Percentiles rank a stretch among this genome's conserved stretches.
Conservation (phyloP, 2,329 filamentous ascomycete species). For the Monosporascus sp. region DNA sequence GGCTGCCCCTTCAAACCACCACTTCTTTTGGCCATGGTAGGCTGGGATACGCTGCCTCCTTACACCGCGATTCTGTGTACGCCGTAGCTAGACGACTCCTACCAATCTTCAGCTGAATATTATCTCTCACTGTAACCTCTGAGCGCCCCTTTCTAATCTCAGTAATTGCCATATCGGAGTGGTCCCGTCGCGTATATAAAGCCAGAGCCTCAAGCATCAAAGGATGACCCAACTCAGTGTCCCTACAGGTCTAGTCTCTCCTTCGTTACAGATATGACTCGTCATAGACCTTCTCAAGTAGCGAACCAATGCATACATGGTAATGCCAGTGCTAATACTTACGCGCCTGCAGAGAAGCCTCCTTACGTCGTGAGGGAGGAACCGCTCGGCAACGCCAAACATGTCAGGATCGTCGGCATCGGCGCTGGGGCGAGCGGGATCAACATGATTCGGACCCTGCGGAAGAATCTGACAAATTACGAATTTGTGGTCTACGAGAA, state of each 20-base stretch:
- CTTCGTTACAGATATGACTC: slow-evolving; percentile 21
- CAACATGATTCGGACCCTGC: slow-evolving; percentile 39
- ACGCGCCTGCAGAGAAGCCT: slow-evolving; percentile 8
- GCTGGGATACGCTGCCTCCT: slow-evolving; percentile 14
- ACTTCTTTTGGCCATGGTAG: slow-evolving; percentile 4
- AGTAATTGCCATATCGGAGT: slow-evolving; percentile 1
- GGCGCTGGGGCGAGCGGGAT: slow-evolving; percentile 40
- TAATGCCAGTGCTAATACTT: slow-evolving; percentile 12
- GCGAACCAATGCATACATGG: slow-evolving; percentile 8
- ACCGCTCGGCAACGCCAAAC: slow-evolving; percentile 32
- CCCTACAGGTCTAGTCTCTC: slow-evolving; percentile 19
- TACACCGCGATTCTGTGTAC: slow-evolving; percentile 1
- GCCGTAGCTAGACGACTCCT: slow-evolving; percentile 6
- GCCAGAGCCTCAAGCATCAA: slow-evolving; percentile 1
- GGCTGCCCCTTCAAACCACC: not conserved
- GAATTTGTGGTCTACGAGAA: slow-evolving; percentile 50
- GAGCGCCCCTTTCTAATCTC: not conserved
- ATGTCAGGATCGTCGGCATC: slow-evolving; percentile 38
- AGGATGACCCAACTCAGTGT: slow-evolving; percentile 15
- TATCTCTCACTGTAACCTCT: slow-evolving; percentile 3
- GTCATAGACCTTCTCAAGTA: slow-evolving; percentile 13
- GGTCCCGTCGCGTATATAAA: slow-evolving; percentile 13
- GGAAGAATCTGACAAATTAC: slow-evolving; percentile 35
- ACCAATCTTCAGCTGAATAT: slow-evolving; percentile 19
- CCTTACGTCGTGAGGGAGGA: slow-evolving; percentile 31